phyloP scores from a whole-genome alignment of 148 eudicot genomes.

The Chenopodium formosanum region DNA sequence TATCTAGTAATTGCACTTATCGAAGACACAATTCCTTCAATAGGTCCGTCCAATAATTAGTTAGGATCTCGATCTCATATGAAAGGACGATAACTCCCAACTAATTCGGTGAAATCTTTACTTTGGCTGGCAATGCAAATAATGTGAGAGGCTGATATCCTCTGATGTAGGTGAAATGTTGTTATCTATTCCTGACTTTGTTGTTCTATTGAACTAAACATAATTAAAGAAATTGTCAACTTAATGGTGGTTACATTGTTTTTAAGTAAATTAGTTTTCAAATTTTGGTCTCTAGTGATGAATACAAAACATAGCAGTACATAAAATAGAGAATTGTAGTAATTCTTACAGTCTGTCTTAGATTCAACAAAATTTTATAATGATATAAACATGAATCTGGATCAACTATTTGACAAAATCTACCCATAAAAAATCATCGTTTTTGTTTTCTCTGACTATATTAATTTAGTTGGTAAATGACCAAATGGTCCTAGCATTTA shows the following conservation, averaged over 20 bases:
- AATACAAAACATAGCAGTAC: neutral
- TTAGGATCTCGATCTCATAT: neutral
- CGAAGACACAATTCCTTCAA: no score
- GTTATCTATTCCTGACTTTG: neutral
- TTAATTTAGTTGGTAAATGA: no score
- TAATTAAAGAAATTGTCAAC: neutral
- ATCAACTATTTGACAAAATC: slow-evolving; percentile 17
- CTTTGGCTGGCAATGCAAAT: neutral
- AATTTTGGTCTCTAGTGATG: neutral
- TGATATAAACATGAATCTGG: neutral
- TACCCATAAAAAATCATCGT: neutral
- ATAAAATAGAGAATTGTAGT: neutral
- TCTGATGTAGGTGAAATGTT: neutral
- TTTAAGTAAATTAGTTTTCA: neutral
- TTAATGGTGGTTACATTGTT: neutral
- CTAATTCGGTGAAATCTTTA: neutral
- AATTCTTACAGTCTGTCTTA: neutral
- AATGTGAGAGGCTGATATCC: neutral
- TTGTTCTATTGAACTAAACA: neutral
- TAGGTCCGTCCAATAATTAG: neutral
- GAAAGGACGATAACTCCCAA: neutral
- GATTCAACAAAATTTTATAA: neutral
- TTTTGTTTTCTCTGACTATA: neutral
- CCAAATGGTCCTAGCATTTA: neutral
- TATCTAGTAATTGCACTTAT: no score